Base-by-base conservation (phyloP, 208 protist genomes). In the Crithidia expoeki region DNA sequence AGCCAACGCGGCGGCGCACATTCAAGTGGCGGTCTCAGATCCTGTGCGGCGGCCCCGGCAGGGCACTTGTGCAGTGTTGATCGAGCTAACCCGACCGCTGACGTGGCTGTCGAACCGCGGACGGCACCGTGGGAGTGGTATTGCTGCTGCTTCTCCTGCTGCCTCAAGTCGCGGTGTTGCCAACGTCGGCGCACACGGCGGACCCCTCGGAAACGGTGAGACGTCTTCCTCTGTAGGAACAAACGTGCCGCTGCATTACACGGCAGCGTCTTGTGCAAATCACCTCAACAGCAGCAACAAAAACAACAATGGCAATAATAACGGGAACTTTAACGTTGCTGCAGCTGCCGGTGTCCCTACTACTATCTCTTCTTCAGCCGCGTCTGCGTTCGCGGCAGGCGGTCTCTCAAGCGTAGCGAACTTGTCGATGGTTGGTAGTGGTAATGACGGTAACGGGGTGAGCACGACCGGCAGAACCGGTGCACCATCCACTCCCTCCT, bases 31-130 rank as follows among this genome's bases (percentile, higher is more conserved):
- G 38, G 38, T 76, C 5, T 71, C 71, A 11, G 64, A 76, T 49
- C 63, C 71, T 3, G 71, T 76, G 34, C 71, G 51, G 57, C 53
- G 71, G 14, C 71, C 71, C n/a, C 71, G 64, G 11, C 71, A 76
- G 34, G 63, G 64, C 21, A 76, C 71, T 25, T 76, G 71, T 12
- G 63, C 63, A 0, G 71, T 76, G 49, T 30, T 76, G 47, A 49
- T 76, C 28, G 71, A 76, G 63, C 57, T 76, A 9, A 67, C 71
- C 21, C 71, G 71, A 23, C 55, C 71, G 17, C 71, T 76, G 11
- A 36, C 38, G 19, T 76, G 71, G 71, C 46, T 76, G 44, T 76
- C 71, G 36, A 44, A 55, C 19, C 71, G 57, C 28, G 57, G 57
- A 11, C 71, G 63, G 0, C 33, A 59, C 25, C 55, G 71, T 19